phyloP scores from a whole-genome alignment of 1,139 yeast genomes.

The Entelexis paramagnoliae region DNA sequence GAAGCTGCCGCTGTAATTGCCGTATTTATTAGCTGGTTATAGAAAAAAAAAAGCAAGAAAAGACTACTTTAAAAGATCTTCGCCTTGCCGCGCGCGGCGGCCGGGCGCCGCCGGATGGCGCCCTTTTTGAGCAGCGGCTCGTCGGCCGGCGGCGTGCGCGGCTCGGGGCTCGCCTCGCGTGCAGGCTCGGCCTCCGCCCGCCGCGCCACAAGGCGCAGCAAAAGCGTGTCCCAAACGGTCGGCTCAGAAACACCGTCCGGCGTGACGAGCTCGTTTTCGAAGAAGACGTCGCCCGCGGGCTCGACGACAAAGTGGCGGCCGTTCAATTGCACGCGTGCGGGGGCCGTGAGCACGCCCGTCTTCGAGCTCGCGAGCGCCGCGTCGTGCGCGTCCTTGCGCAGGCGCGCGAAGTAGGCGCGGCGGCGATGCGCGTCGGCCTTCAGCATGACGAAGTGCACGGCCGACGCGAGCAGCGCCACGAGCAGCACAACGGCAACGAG shows the following conservation, averaged over 20 bases:
- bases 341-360: slow-evolving; percentile 29
- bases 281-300: slow-evolving; percentile 57
- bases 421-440: slow-evolving; percentile 41
- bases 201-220: slow-evolving; percentile 34
- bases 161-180: neutral
- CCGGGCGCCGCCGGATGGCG: slow-evolving; percentile 22
- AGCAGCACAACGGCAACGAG: slow-evolving; percentile 43
- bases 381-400: slow-evolving; percentile 28
- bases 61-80: slow-evolving; percentile 22
- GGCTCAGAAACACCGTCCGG: slow-evolving; percentile 36
- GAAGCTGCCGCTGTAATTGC: slow-evolving; percentile 10
- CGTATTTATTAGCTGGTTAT: neutral
- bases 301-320: slow-evolving; percentile 45
- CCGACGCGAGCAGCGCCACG: slow-evolving; percentile 42
- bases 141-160: neutral
- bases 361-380: slow-evolving; percentile 42
- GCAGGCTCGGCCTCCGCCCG: neutral
- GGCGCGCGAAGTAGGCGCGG: slow-evolving; percentile 42
- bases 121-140: slow-evolving; percentile 18
- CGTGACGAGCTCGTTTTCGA: slow-evolving; percentile 39
- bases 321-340: slow-evolving; percentile 35
- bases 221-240: slow-evolving; percentile 46
- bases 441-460: slow-evolving; percentile 45
- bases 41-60: too few relatives aligned
- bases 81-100: slow-evolving; percentile 23